A percentile compares a stretch with the other conserved stretches of the same genome.
Evolutionary conservation across 371 early-diverging fungal genomes (phyloP).

Genomic region (Mucor sp.): DNA sequence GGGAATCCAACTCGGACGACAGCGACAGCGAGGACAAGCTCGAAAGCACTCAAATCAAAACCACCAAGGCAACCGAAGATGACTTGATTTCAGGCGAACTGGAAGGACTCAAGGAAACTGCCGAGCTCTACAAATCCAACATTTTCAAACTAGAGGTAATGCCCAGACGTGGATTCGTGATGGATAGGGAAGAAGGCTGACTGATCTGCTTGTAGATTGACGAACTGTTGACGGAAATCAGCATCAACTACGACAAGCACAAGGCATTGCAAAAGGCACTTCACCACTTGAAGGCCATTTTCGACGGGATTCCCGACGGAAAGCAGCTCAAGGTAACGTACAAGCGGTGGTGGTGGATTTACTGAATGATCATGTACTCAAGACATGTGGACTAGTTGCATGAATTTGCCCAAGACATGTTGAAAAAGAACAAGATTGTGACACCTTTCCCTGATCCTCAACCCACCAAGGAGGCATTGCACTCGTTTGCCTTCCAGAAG

Average conservation of each 20-base stretch:
- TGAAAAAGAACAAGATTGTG: constrained; percentile 51
- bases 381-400: no score
- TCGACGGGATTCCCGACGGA: constrained; percentile 53
- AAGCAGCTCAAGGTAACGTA: constrained; percentile 52
- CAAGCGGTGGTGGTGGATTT: no score
- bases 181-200: neutral
- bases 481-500: constrained; percentile 75
- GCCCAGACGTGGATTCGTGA: no score
- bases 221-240: constrained; percentile 79
- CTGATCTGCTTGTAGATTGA: constrained; percentile 58
- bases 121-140: constrained; percentile 87
- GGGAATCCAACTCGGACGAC: constrained; percentile 49
- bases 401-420: constrained; percentile 47
- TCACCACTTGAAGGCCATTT: constrained; percentile 61
- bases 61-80: constrained; percentile 32
- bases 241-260: constrained; percentile 64
- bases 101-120: constrained; percentile 79
- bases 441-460: constrained; percentile 80
- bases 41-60: constrained; percentile 40
- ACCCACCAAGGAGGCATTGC: constrained; percentile 68
- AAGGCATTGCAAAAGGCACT: constrained; percentile 77
- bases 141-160: constrained; percentile 85
- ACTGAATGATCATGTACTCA: no score
- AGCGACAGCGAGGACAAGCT: constrained; percentile 50
- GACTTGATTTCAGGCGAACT: constrained; percentile 82